Evolutionary conservation across 2,329 filamentous ascomycete genomes (phyloP).

Genomic region (Penicillium sp.): DNA sequence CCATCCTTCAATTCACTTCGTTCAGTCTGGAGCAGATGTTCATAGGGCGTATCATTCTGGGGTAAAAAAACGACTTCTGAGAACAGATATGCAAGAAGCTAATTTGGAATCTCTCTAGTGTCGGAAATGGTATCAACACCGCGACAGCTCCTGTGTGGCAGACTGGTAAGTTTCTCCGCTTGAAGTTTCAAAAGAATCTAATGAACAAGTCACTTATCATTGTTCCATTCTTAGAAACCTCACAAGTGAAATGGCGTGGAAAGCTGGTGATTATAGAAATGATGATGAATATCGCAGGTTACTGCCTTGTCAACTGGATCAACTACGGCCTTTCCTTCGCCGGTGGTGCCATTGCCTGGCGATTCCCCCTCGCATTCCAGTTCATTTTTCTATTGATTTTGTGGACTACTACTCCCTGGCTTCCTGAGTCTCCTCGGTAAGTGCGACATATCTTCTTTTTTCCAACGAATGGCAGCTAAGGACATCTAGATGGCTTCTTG

Average conservation of each 20-base stretch:
- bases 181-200: neutral
- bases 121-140: constrained; percentile 45
- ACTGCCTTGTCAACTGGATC: constrained; percentile 52
- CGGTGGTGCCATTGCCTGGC: constrained; percentile 43
- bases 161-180: constrained; percentile 21
- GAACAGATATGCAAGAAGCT: constrained; percentile 30
- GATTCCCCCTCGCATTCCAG: constrained; percentile 50
- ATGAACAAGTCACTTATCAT: neutral
- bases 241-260: constrained; percentile 44
- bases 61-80: constrained; percentile 37
- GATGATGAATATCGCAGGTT: constrained; percentile 52
- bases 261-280: constrained; percentile 50
- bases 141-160: constrained; percentile 52
- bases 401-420: constrained; percentile 42
- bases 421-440: constrained; percentile 25
- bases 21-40: constrained; percentile 50
- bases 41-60: constrained; percentile 44
- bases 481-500: constrained; percentile 41
- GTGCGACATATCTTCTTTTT: neutral
- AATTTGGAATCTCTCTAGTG: neutral
- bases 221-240: constrained; percentile 39
- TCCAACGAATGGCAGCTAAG: neutral
- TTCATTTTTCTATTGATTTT: constrained; percentile 51
- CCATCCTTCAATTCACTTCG: constrained; percentile 48
- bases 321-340: constrained; percentile 52